Percentiles rank a stretch among this genome's conserved stretches.
Evolutionary conservation across 352 stramenopile genomes (phyloP).

Genomic region (Globisporangium paroecandrum): DNA sequence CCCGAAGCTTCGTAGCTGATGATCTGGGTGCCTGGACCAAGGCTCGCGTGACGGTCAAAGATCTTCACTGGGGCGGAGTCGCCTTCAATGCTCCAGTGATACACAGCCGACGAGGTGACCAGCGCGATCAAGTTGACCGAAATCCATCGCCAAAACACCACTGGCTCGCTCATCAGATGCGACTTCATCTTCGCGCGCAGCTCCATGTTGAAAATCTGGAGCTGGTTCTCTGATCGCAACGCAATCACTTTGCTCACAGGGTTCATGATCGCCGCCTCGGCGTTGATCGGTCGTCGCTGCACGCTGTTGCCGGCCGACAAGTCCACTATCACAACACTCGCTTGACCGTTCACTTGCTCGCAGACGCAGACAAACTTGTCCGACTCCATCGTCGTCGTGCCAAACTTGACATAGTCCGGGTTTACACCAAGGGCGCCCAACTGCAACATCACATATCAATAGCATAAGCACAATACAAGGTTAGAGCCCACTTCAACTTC

Average conservation of each 20-base stretch:
- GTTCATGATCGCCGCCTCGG: slow-evolving; percentile 99
- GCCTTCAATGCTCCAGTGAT: slow-evolving; percentile 97
- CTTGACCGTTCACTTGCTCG: slow-evolving; percentile 85
- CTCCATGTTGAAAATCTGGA: slow-evolving; percentile 99
- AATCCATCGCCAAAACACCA: slow-evolving; percentile 99
- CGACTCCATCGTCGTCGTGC: slow-evolving; percentile 95
- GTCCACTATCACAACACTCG: slow-evolving; percentile 92
- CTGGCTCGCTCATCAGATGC: slow-evolving; percentile 88
- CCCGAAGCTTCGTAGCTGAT: slow-evolving; percentile 99
- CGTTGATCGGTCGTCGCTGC: slow-evolving; percentile 95
- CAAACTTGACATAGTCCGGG: slow-evolving; percentile 91
- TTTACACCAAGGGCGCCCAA: slow-evolving; percentile 86
- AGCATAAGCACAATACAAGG: slow-evolving; percentile 11
- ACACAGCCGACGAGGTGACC: slow-evolving; percentile 95
- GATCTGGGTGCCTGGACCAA: slow-evolving; percentile 95
- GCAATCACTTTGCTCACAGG: slow-evolving; percentile 92
- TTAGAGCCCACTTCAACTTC: slow-evolving; percentile 2
- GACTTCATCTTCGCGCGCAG: slow-evolving; percentile 99
- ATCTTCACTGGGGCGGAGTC: slow-evolving; percentile 92
- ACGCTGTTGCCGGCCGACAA: slow-evolving; percentile 85
- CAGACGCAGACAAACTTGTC: slow-evolving; percentile 96
- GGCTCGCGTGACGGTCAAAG: slow-evolving; percentile 96
- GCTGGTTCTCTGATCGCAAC: slow-evolving; percentile 86
- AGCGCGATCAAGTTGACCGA: slow-evolving; percentile 96
- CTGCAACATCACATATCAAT: slow-evolving; percentile 27